Percentiles rank a stretch among this genome's conserved stretches.
Conservation (phyloP, 176 grass and related monocot genomes). For the Oryza officinalis region DNA sequence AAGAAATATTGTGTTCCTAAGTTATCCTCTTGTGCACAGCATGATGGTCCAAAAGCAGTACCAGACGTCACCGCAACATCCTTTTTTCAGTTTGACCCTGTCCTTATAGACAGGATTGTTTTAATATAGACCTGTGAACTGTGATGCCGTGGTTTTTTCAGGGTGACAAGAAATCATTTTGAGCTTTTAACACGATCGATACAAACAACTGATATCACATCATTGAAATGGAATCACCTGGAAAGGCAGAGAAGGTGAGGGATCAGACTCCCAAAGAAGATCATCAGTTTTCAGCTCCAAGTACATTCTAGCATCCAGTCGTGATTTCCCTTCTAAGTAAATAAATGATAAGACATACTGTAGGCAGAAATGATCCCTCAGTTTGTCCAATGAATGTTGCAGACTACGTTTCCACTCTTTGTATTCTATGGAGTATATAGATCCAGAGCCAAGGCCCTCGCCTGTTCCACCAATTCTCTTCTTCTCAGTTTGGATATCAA, state of each 20-base stretch:
- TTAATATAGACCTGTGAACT: neutral
- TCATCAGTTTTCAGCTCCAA: conserved; percentile 73
- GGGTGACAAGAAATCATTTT: conserved; percentile 2
- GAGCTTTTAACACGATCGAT: conserved; percentile 14
- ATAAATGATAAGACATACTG: conserved; percentile 98
- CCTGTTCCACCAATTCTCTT: conserved; percentile 64
- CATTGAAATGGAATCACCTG: conserved; percentile 65
- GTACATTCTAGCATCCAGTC: conserved; percentile 93
- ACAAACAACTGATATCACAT: conserved; percentile 26
- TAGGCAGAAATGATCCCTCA: conserved; percentile 92
- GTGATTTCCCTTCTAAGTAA: conserved; percentile 94
- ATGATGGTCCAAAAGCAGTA: neutral
- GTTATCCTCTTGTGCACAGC: neutral
- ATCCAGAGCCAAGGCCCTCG: conserved; percentile 53
- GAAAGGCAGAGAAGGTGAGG: conserved; percentile 88
- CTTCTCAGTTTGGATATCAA: conserved; percentile 64
- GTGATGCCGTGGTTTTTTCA: neutral
- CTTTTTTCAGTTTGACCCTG: neutral
- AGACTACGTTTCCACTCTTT: conserved; percentile 91
- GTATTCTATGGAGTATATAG: conserved; percentile 64
- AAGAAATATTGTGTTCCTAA: conserved; percentile 1
- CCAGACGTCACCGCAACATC: neutral
- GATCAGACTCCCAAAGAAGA: conserved; percentile 75
- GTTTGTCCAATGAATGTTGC: conserved; percentile 83
- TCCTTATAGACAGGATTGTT: neutral